Evolutionary conservation across 225 moss, liverwort and hornwort genomes (phyloP).

Genomic region (Lunularia cruciata): DNA sequence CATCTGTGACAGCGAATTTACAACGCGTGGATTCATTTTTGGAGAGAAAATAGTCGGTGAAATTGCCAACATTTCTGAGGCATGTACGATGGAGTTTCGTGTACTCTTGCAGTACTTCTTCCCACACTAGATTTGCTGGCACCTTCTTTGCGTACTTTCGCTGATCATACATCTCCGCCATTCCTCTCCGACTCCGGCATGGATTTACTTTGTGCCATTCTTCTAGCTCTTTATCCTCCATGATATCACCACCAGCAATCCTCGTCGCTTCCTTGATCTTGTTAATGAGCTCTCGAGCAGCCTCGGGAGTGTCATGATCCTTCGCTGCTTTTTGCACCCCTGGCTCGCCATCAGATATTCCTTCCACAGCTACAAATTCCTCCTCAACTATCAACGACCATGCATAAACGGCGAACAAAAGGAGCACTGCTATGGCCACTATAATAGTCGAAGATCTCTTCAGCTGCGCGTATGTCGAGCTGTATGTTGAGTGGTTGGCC

Average conservation of each 20-base stretch:
- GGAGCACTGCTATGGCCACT: not conserved
- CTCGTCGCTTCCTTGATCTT: conserved; percentile 17
- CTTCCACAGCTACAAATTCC: not conserved
- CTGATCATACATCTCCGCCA: conserved; percentile 33
- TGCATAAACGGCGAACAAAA: conserved; percentile 13
- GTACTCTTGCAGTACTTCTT: conserved; percentile 45
- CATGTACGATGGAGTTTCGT: conserved; percentile 52
- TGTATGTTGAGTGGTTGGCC: not conserved
- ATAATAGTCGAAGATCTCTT: conserved; percentile 1
- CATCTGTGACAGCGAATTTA: conserved; percentile 47
- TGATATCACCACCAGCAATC: conserved; percentile 1
- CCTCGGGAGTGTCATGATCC: not conserved
- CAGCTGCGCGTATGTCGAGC: not conserved
- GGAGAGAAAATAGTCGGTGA: conserved; percentile 31
- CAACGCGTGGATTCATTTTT: conserved; percentile 40
- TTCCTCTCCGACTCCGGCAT: conserved; percentile 41
- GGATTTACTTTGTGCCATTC: conserved; percentile 45
- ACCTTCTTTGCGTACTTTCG: conserved; percentile 38
- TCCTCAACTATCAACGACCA: conserved; percentile 17
- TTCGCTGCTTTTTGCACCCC: not conserved
- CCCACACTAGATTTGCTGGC: conserved; percentile 32
- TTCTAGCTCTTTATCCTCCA: conserved; percentile 23
- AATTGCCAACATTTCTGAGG: conserved; percentile 40
- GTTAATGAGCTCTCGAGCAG: conserved; percentile 13
- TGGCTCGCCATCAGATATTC: not conserved